Percentiles rank a stretch among this genome's conserved stretches.
Conservation (phyloP, 169 alveolate genomes). For the Plasmodium gallinaceum region DNA sequence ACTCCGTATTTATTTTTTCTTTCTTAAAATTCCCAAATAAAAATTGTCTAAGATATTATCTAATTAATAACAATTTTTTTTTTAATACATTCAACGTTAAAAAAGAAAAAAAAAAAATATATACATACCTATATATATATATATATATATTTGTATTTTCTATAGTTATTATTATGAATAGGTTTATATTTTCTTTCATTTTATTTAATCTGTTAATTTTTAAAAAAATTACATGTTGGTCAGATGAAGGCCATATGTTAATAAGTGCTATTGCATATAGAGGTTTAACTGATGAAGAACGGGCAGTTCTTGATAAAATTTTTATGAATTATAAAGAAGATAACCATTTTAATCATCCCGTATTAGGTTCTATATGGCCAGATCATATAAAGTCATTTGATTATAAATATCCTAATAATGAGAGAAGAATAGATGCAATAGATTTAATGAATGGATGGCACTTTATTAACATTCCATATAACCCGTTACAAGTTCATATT, state of each 20-base stretch:
- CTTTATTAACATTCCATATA: conserved; percentile 39
- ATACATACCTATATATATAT: too few relatives aligned
- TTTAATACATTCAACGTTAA: too few relatives aligned
- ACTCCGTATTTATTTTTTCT: too few relatives aligned
- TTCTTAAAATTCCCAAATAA: too few relatives aligned
- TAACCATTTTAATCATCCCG: conserved; percentile 72
- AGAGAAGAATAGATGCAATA: conserved; percentile 41
- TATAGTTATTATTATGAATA: neutral
- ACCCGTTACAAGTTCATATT: conserved; percentile 25
- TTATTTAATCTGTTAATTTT: neutral
- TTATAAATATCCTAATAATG: conserved; percentile 10
- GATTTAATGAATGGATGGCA: conserved; percentile 72
- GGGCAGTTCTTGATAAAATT: conserved; percentile 9
- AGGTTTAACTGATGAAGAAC: conserved; percentile 25
- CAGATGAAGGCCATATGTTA: conserved; percentile 76
- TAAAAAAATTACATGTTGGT: conserved; percentile 36
- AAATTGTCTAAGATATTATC: too few relatives aligned
- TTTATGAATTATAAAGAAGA: conserved; percentile 73
- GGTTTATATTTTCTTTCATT: neutral
- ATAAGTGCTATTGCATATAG: conserved; percentile 54
- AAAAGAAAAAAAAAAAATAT: too few relatives aligned
- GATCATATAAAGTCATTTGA: conserved; percentile 79
- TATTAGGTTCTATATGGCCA: conserved; percentile 81
- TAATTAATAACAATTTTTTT: too few relatives aligned
- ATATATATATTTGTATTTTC: neutral